Conservation (phyloP, 2,329 filamentous ascomycete species). For the Paraconiothyrium brasiliense region DNA sequence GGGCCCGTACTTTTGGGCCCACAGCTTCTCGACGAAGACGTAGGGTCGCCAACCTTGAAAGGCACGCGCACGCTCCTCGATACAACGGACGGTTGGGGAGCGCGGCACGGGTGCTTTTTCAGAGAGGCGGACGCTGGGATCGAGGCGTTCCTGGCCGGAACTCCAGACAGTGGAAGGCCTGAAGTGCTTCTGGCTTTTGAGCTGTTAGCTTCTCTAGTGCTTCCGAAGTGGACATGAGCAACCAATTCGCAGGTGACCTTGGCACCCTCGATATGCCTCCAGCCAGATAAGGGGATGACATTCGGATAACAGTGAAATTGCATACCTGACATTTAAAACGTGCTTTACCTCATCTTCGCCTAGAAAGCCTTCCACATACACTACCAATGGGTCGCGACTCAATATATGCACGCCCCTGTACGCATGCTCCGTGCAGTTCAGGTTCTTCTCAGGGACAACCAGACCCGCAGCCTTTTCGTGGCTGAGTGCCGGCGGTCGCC, state of each 20-base stretch:
- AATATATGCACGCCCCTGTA: conserved; percentile 59
- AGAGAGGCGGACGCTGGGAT: conserved; percentile 62
- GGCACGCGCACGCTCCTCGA: conserved; percentile 65
- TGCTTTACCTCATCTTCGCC: conserved; percentile 59
- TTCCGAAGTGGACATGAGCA: background rate
- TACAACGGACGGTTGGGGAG: conserved; percentile 63
- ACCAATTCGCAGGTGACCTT: background rate
- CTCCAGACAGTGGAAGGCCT: conserved; percentile 64
- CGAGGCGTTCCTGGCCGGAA: conserved; percentile 56
- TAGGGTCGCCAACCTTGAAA: conserved; percentile 69
- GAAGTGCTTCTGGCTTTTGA: conserved; percentile 59
- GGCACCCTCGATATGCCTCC: background rate
- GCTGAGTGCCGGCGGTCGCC: conserved; percentile 7
- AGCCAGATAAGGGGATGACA: background rate
- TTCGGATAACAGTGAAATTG: background rate
- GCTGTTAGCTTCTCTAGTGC: background rate
- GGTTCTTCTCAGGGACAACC: conserved; percentile 50
- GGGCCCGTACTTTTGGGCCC: conserved; percentile 67
- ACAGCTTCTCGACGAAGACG: conserved; percentile 68
- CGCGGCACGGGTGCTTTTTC: conserved; percentile 57
- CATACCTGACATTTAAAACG: conserved; percentile 63
- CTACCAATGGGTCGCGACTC: conserved; percentile 62
- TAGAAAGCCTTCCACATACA: conserved; percentile 68
- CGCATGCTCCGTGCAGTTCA: conserved; percentile 51
- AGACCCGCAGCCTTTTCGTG: conserved; percentile 47